Base-by-base conservation (phyloP, 805 yeast species). In the Vanderwaltozyma tropicalis region DNA sequence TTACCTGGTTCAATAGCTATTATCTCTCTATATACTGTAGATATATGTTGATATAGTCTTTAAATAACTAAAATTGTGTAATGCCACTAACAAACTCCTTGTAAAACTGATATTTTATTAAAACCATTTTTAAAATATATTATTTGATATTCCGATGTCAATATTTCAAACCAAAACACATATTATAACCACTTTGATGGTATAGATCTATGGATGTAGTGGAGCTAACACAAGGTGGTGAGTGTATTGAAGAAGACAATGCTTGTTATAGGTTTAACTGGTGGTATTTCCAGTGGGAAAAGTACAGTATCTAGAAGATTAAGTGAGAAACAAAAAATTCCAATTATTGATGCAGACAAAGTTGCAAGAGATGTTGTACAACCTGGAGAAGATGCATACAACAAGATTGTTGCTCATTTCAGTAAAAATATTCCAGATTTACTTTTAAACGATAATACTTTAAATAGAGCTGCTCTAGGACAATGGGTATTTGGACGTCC, bases 241-340 rank as follows among this genome's bases (percentile, higher is more conserved):
- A 21, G 24, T 21, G 24, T 21, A 21, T 12, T 5, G 14, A 14
- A 17, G 11, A 6, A 12, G 21, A 37, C 22, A 19, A 89, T 92
- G 98, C 71, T 92, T 32, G 71, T 92, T 24, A 72, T 92, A 5
- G 99, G 99, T 1, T 71, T 92, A n/a, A 92, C 98, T 0, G 99
- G 99, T 2, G 96, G 96, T 1, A 92, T 92, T 35, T 95, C 96
- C 5, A 72, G 92, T n/a, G 99, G 99, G 3, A 92, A 92, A 53
- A 80, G 95, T 15, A 89, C 97, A 0, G 96, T 84, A 0, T 84
- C 96, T 0, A 53, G 62, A 14, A 58, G 72, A 26, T 61, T 92
- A 10, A 43, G 57, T 4, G 71, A 73, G 9, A 61, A 73, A 10
- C 69, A 78, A 50, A 53, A 65, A 2, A 41, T 82, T 5, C 69